Base-by-base conservation (phyloP, 495 filamentous ascomycete genomes). In the Hyaloscypha bicolor region DNA sequence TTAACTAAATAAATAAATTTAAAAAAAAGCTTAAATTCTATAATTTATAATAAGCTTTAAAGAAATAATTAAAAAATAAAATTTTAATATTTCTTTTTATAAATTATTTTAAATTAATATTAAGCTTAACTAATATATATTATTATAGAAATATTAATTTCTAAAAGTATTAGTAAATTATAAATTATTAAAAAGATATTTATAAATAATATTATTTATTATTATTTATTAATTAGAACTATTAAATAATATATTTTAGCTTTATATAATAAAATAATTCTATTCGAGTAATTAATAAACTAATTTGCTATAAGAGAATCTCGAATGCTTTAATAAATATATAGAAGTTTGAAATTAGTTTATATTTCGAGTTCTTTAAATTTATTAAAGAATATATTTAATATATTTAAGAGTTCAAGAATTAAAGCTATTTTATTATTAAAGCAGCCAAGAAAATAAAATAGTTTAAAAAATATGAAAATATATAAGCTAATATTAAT, bases 21-120 rank as follows among this genome's bases (percentile, higher is more conserved):
- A 25, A 25, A 2, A 25, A 25, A 2, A 25, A 25, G 25, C 25
- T 25, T 25, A 25, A 25, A 25, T 69, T 52, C 9, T 69, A 69
- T 35, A 53, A 69, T 55, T 39, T 64, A 39, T 39, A 55, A 30
- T 35, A 39, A 60, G 67, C 55, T 60, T 69, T 33, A 60, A 33
- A 61, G 60, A 69, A 69, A 39, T 60, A 35, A 35, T 55, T 69
- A 22, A 69, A 64, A 33, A 37, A 61, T 69, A 65, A 33, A 48
- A 2, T 29, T 29, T 31, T 22, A 9, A 1, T 30, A 25, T 6
- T 63, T 19, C 29, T 48, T 12, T 55, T 25, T 31, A 56, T 16
- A 22, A 4, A 56, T 25, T 25, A 1, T 22, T 30, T 1, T 22
- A 2, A 48, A 2, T 30, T 30, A 21, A 1, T 30, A 11, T 30